Percentiles rank a stretch among this genome's conserved stretches.
phyloP scores from a whole-genome alignment of 305 asterid species.

The Plantago coronopus region DNA sequence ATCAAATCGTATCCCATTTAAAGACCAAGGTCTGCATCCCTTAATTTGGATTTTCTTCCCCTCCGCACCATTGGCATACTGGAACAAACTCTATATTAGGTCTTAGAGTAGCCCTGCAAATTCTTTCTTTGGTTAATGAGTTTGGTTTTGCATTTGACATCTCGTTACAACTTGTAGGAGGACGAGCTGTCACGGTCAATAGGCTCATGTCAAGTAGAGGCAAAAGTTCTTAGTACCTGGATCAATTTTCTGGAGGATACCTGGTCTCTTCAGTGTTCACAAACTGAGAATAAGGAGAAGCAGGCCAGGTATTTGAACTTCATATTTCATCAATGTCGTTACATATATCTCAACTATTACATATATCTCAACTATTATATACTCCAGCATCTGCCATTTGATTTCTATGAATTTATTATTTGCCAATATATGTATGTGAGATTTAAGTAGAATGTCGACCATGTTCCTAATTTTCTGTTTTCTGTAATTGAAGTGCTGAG shows the following conservation, averaged over 20 bases:
- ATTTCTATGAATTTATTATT: neutral
- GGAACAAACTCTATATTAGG: conserved; percentile 7
- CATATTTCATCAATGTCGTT: conserved; percentile 21
- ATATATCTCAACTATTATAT: conserved; percentile 16
- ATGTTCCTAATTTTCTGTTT: conserved; percentile 21
- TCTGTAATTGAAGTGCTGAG: conserved; percentile 63
- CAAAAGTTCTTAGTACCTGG: conserved; percentile 68
- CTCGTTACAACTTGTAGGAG: conserved; percentile 50
- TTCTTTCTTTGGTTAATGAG: neutral
- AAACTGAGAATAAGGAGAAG: conserved; percentile 64
- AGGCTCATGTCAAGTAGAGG: conserved; percentile 72
- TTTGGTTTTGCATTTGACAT: conserved; percentile 11
- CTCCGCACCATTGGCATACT: conserved; percentile 1
- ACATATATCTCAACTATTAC: conserved; percentile 15
- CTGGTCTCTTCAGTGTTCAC: conserved; percentile 78
- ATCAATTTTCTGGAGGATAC: conserved; percentile 90
- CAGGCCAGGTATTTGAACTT: conserved; percentile 52
- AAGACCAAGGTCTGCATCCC: conserved; percentile 61
- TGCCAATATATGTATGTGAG: neutral
- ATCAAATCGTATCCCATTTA: conserved; percentile 81
- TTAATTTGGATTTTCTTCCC: conserved; percentile 4
- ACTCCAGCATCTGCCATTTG: conserved; percentile 16
- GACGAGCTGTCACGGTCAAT: conserved; percentile 69
- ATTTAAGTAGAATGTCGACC: too few species aligned
- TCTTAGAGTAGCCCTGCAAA: conserved; percentile 3